Evolutionary conservation across 2,329 filamentous ascomycete genomes (phyloP).

Genomic region (Hymenoscyphus occultus): DNA sequence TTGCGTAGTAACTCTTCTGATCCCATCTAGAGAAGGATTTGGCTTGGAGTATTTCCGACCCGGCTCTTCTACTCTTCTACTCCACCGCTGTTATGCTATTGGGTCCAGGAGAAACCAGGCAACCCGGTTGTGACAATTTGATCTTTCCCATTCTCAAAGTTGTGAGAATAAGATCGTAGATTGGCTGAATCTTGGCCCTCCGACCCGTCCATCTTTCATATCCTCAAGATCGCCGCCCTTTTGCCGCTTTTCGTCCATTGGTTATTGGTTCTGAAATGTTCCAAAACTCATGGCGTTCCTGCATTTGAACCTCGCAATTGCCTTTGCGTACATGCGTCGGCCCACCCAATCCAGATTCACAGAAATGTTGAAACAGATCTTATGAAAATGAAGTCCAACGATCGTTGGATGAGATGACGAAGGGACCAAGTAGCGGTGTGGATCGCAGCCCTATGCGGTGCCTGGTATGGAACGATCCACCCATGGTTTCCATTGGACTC

Average conservation of each 20-base stretch:
- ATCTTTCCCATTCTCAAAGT: neutral
- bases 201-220: neutral
- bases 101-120: neutral
- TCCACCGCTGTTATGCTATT: neutral
- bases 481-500: neutral
- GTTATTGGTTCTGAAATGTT: neutral
- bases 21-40: neutral
- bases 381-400: neutral
- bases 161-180: neutral
- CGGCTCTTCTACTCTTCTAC: neutral
- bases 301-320: neutral
- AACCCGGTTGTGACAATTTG: neutral
- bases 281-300: slow-evolving; percentile 1
- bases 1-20: neutral
- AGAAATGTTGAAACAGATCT: neutral
- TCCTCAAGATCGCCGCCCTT: neutral
- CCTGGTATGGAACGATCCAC: slow-evolving; percentile 10
- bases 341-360: slow-evolving; percentile 4
- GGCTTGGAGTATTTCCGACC: neutral
- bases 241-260: neutral
- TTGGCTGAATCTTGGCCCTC: neutral
- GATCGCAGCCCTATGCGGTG: slow-evolving; percentile 25
- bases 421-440: slow-evolving; percentile 26
- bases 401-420: neutral
- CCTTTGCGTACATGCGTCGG: slow-evolving; percentile 3